These are phyloP conservation scores for Thermothelomyces thermophilus DNA, from an alignment of 2,329 filamentous ascomycete species.

Conservation along the genomic window DNA sequence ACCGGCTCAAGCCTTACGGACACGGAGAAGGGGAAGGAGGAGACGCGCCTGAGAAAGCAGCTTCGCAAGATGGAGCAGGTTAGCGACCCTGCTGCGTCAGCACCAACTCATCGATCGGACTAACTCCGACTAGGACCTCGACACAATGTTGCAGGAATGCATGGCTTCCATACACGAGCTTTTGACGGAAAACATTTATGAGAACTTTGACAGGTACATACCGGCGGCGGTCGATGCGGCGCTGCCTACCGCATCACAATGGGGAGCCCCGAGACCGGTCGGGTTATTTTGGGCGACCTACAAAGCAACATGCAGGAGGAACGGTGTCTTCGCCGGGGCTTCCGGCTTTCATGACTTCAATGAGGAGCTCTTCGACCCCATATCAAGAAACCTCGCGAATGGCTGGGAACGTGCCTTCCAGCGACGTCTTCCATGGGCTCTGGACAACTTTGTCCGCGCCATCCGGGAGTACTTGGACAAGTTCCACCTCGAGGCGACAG, in stretches of 20 bases:
- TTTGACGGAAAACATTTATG: constrained; percentile 22
- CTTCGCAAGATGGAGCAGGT: constrained; percentile 20
- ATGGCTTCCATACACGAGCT: constrained; percentile 15
- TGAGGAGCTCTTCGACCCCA: constrained; percentile 25
- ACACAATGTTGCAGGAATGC: constrained; percentile 15
- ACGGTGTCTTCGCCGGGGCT: constrained; percentile 19
- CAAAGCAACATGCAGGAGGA: constrained; percentile 24
- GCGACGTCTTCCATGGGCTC: constrained; percentile 16
- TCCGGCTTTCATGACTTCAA: constrained; percentile 25
- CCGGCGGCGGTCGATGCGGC: constrained; percentile 19
- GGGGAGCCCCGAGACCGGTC: constrained; percentile 21
- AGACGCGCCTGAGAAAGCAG: constrained; percentile 12
- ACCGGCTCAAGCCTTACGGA: constrained; percentile 16
- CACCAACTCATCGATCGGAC: background rate
- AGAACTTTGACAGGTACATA: constrained; percentile 21
- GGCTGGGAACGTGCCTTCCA: constrained; percentile 28
- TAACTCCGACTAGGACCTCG: constrained; percentile 20
- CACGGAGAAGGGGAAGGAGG: constrained; percentile 18
- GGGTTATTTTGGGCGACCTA: constrained; percentile 26
- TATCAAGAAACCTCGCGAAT: constrained; percentile 19
- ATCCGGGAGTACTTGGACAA: constrained; percentile 6
- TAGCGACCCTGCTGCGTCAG: constrained; percentile 1
- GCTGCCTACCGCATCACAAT: constrained; percentile 17
- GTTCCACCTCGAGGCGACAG: constrained; percentile 18
- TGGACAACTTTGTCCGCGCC: constrained; percentile 10